phyloP scores from a whole-genome alignment of 2,329 filamentous ascomycete genomes.

The Talaromyces sp. region DNA sequence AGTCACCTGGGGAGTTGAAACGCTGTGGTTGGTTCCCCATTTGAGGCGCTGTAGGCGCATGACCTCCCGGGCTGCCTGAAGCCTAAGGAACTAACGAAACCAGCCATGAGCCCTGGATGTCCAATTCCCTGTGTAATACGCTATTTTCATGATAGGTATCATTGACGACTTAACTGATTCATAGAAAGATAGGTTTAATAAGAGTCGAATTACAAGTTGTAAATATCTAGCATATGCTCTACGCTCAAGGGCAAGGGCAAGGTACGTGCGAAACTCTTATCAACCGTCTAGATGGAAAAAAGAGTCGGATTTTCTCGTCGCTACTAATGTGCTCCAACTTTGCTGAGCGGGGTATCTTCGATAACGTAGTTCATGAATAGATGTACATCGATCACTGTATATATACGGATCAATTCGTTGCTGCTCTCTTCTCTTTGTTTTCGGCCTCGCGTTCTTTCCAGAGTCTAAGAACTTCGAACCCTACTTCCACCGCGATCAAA shows the following conservation, averaged over 20 bases:
- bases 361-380: background rate
- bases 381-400: background rate
- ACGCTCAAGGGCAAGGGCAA: no score
- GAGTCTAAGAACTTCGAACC: slow-evolving; percentile 73
- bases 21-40: background rate
- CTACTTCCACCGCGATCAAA: slow-evolving; percentile 86
- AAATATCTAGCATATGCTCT: background rate
- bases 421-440: slow-evolving; percentile 21
- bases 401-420: background rate
- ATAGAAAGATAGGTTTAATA: no score
- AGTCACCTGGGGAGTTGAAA: slow-evolving; percentile 2
- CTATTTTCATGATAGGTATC: no score
- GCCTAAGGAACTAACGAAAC: background rate
- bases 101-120: background rate
- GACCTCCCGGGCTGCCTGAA: background rate
- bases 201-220: background rate
- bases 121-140: no score
- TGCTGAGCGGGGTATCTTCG: slow-evolving; percentile 14
- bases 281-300: background rate
- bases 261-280: background rate
- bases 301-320: background rate
- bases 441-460: slow-evolving; percentile 56
- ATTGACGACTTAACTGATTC: no score
- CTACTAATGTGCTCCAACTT: background rate
- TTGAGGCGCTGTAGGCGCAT: background rate